Conservation (phyloP, 768 basidiomycete genomes). For the Suillus americanus region DNA sequence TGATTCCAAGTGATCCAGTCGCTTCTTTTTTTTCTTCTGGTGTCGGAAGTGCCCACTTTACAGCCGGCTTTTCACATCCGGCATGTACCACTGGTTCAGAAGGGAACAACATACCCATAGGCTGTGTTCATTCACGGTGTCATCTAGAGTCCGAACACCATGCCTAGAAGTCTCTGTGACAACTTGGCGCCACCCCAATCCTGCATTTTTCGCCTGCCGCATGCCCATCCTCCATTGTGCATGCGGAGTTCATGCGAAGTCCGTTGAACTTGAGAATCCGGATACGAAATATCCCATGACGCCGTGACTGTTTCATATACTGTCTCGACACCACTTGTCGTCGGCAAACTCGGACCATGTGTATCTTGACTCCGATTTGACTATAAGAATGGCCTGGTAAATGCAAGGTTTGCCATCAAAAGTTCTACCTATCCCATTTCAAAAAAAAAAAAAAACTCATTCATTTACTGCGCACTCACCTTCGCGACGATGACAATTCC, state of each 20-base stretch:
- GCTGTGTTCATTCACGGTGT: background rate
- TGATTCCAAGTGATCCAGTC: background rate
- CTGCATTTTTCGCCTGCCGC: background rate
- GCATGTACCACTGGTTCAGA: background rate
- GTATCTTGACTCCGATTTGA: background rate
- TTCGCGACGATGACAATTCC: background rate
- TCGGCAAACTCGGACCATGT: background rate
- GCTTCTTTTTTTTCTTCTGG: background rate
- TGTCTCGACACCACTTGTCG: background rate
- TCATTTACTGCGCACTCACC: no score
- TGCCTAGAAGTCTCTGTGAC: background rate
- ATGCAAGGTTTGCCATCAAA: background rate
- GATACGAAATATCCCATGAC: background rate
- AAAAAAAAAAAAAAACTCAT: no score
- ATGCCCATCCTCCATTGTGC: background rate
- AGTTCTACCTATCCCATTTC: background rate
- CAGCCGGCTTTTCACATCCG: background rate
- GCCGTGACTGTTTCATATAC: background rate
- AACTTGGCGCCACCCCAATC: background rate
- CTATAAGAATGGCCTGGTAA: constrained; percentile 1
- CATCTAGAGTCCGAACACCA: background rate
- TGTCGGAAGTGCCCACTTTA: background rate
- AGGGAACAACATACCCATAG: background rate
- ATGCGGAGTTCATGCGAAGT: background rate
- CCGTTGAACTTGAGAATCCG: background rate